phyloP scores from a whole-genome alignment of 257 asterid species.

The Rehmannia glutinosa region DNA sequence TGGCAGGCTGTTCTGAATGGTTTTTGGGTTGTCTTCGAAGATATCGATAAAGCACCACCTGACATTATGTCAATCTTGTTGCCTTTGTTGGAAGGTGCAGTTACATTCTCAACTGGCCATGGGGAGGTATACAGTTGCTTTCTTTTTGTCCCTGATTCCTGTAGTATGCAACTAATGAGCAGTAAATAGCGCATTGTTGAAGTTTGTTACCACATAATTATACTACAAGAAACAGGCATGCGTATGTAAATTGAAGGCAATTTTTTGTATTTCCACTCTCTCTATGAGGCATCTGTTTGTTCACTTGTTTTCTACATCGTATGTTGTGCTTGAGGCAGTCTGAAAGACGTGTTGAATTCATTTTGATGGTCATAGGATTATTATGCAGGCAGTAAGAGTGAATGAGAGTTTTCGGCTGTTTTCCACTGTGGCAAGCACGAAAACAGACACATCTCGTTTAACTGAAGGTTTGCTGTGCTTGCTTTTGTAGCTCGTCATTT shows the following conservation, averaged over 20 bases:
- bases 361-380: neutral
- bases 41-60: slow-evolving; percentile 87
- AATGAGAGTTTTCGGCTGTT: slow-evolving; percentile 69
- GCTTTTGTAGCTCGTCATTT: slow-evolving; percentile 3
- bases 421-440: slow-evolving; percentile 80
- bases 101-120: slow-evolving; percentile 69
- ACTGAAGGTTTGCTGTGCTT: slow-evolving; percentile 52
- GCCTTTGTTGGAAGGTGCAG: slow-evolving; percentile 82
- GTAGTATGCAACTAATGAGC: neutral
- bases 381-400: slow-evolving; percentile 75
- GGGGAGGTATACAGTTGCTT: slow-evolving; percentile 67
- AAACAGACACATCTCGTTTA: slow-evolving; percentile 47
- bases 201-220: neutral
- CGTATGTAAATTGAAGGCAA: too few species aligned
- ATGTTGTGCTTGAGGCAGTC: neutral
- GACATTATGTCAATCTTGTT: slow-evolving; percentile 71
- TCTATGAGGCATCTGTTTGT: neutral
- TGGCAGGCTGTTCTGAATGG: slow-evolving; percentile 86
- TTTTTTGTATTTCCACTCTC: neutral
- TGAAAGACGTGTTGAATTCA: neutral
- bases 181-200: neutral
- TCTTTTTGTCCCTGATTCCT: slow-evolving; percentile 7
- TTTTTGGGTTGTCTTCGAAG: slow-evolving; percentile 93
- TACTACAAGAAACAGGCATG: too few species aligned
- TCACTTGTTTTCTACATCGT: neutral